phyloP scores from a whole-genome alignment of 345 rosid genomes.

The Cardiospermum halicacabum region DNA sequence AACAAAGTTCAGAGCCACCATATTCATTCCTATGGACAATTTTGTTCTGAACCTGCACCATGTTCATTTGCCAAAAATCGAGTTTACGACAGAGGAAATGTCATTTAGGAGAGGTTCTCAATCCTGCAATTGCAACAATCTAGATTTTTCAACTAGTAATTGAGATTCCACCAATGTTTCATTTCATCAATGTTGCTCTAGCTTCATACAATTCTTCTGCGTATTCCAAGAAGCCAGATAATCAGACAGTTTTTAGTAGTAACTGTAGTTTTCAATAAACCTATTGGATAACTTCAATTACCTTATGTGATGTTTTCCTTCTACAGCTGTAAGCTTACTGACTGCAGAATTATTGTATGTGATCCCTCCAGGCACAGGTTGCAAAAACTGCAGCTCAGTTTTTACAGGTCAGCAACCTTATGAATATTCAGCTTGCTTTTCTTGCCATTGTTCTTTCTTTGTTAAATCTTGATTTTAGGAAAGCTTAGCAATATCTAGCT shows the following conservation, averaged over 20 bases:
- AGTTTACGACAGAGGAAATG: too few relatives aligned
- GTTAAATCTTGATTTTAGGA: too few relatives aligned
- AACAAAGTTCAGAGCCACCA: neutral
- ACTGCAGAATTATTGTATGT: slow-evolving; percentile 77
- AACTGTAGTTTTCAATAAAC: neutral
- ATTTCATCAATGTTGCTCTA: neutral
- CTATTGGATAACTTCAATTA: neutral
- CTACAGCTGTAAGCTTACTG: slow-evolving; percentile 83
- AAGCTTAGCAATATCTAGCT: too few relatives aligned
- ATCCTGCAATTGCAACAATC: neutral
- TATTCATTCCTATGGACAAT: neutral
- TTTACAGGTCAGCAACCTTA: slow-evolving; percentile 57
- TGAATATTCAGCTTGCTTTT: neutral
- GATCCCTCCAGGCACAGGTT: slow-evolving; percentile 72
- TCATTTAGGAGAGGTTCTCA: too few relatives aligned
- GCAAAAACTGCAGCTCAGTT: slow-evolving; percentile 95
- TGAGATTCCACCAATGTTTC: neutral
- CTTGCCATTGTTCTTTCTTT: too few relatives aligned
- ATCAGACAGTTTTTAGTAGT: neutral
- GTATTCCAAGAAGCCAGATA: too few relatives aligned
- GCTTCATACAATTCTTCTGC: neutral
- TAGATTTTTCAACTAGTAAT: neutral
- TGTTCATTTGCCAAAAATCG: too few relatives aligned
- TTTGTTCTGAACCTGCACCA: too few relatives aligned
- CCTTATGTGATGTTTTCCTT: too few relatives aligned